Evolutionary conservation across 768 basidiomycete genomes (phyloP), one percentile per base, ranked within the genome.

Genomic region (Tylopilus vinaceipallidus): DNA sequence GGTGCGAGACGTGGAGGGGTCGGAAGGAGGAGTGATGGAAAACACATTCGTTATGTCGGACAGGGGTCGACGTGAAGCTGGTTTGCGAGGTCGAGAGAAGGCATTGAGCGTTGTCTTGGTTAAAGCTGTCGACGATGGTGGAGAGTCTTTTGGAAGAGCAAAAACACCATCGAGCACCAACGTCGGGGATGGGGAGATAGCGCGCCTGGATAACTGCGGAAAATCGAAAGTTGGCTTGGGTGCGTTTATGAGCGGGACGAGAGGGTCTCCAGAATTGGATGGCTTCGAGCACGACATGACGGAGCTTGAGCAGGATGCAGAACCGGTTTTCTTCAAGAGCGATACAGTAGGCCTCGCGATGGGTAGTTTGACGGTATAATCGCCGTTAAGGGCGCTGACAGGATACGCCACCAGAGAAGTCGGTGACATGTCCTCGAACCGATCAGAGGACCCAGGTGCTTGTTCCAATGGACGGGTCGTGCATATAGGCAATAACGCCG

Each of bases 131-230:
- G 34, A 20, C n/a, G 34, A 9, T 1, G 35, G 7, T 1, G 37
- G 0, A 1, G 33, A 11, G 1, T 24, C 6, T 10, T 13, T 29
- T 2, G 61, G 48, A 41, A 63, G 52, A 11, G 58, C 58, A 4
- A 62, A 62, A 19, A 62, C 49, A 6, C 61, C 61, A 2, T 62
- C 61, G 26, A 62, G 41, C 0, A 62, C 55, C 29, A 62, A 9
- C 0, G 52, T 52, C 3, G 60, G 60, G 20, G 61, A 43, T 29
- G 61, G 45, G 13, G 60, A 50, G 3, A 16, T 12, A 10, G 2
- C 14, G 1, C 46, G 54, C 27, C 19, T 43, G 6, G 39, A 43
- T 13, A 20, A 16, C 2, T 47, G 49, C 16, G 13, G 38, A 0
- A n/a, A 8, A 19, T 36, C 38, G 20, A 42, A 14, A n/a, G 22